Evolutionary conservation across 73 alveolate genomes (phyloP), one percentile per base, ranked within the genome.

Genomic region (Paramecium octaurelia): DNA sequence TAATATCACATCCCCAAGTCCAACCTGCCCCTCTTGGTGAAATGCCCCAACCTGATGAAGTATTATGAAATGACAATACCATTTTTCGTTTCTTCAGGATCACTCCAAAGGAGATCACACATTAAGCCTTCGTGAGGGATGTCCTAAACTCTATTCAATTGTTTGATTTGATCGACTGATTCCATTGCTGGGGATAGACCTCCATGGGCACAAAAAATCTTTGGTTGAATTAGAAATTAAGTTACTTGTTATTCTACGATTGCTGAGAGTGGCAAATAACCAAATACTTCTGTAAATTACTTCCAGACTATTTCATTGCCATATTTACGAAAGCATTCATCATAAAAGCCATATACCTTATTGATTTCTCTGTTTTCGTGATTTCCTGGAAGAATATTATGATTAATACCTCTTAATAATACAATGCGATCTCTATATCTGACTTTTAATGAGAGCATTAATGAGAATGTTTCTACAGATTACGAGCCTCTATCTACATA

Each of bases 251-350:
- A 77, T 86, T 97, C 98, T 31, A 97, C 96, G 7, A 96, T 93
- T 4, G 99, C 99, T 36, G 95, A 92, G 16, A 97, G 85, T 18
- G 99, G 99, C 75, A 98, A 94, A 92, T 93, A 96, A 46, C 95
- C 99, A 93, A 97, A 97, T 16, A 95, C 92, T 20, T 95, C 99
- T 35, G 98, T 96, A 92, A 93, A 94, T 85, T 68, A 86, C 48
- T 94, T 94, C 99, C 99, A 97, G 20, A 97, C 99, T 77, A 95
- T 95, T n/a, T 97, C 98, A 60, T 95, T 95, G 27, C 98, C 98
- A 85, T 97, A 97, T 86, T 97, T 97, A 16, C 98, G 75, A 94
- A 96, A 89, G 64, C 99, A 96, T 93, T 97, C 99, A 88, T 98
- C 99, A 84, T 95, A 97, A 94, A 98, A 96, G 18, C 99, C 99